Evolutionary conservation across 306 rosid species (phyloP).

Genomic region (Cicer cuneatum): DNA sequence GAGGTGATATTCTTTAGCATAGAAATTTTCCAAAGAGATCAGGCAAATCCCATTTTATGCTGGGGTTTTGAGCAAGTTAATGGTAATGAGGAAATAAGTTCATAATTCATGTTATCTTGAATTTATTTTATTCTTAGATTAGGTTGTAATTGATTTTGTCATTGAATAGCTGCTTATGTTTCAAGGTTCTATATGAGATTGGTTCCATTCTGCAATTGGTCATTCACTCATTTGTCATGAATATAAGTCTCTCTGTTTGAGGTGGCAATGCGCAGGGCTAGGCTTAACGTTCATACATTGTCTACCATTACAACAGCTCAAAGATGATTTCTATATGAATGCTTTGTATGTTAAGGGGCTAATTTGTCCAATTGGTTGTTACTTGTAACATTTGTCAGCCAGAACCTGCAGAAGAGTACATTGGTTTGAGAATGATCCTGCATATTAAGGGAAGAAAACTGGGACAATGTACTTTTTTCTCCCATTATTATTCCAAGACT

Average conservation of each 20-base stretch:
- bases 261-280: not conserved
- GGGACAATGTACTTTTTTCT: too few species aligned
- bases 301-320: not conserved
- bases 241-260: not conserved
- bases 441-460: too few species aligned
- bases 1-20: conserved; percentile 44
- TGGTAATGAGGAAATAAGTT: conserved; percentile 51
- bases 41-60: conserved; percentile 64
- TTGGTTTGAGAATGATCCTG: too few species aligned
- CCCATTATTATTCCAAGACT: too few species aligned
- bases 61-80: conserved; percentile 57
- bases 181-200: conserved; percentile 36
- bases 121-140: conserved; percentile 51
- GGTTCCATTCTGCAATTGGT: conserved; percentile 37
- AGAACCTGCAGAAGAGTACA: not conserved
- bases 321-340: not conserved
- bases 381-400: not conserved
- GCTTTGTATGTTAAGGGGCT: not conserved
- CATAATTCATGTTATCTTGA: conserved; percentile 52
- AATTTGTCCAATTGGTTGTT: not conserved
- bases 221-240: not conserved
- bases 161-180: conserved; percentile 41
- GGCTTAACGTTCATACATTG: not conserved
- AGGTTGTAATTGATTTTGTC: conserved; percentile 40
- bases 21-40: conserved; percentile 44